Evolutionary conservation across 2,329 filamentous ascomycete species (phyloP).

Genomic region (Monilinia laxa): DNA sequence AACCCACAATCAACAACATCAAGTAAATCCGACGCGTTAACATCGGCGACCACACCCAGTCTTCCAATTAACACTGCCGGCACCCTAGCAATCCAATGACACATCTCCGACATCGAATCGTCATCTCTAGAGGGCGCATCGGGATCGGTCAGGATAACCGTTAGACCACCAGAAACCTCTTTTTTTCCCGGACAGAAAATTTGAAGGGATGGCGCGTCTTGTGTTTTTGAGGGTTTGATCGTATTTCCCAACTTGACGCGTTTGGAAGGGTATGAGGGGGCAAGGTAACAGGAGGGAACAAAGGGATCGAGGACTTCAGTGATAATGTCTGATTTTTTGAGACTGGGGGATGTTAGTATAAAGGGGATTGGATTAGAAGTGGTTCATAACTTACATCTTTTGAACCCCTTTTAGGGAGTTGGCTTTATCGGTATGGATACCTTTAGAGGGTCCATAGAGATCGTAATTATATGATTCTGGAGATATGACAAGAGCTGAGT

Average conservation of each 20-base stretch:
- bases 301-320: conserved; percentile 11
- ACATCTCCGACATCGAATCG: conserved; percentile 57
- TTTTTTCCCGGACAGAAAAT: conserved; percentile 36
- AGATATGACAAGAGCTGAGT: background rate
- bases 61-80: conserved; percentile 4
- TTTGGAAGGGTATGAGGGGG: conserved; percentile 10
- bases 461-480: conserved; percentile 5
- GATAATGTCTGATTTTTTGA: conserved; percentile 14
- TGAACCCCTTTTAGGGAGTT: background rate
- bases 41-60: background rate
- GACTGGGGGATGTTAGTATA: background rate
- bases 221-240: conserved; percentile 35
- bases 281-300: conserved; percentile 10
- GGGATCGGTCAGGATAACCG: conserved; percentile 55
- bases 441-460: background rate
- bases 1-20: conserved; percentile 32
- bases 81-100: conserved; percentile 50
- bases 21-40: conserved; percentile 9
- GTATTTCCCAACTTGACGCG: conserved; percentile 36
- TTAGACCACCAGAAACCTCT: conserved; percentile 40
- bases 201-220: conserved; percentile 37
- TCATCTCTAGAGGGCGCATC: conserved; percentile 55
- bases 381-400: background rate
- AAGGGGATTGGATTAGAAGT: background rate
- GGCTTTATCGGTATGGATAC: background rate